Conservation (phyloP, 2,329 filamentous ascomycete species). For the Hypoxylon sp. region DNA sequence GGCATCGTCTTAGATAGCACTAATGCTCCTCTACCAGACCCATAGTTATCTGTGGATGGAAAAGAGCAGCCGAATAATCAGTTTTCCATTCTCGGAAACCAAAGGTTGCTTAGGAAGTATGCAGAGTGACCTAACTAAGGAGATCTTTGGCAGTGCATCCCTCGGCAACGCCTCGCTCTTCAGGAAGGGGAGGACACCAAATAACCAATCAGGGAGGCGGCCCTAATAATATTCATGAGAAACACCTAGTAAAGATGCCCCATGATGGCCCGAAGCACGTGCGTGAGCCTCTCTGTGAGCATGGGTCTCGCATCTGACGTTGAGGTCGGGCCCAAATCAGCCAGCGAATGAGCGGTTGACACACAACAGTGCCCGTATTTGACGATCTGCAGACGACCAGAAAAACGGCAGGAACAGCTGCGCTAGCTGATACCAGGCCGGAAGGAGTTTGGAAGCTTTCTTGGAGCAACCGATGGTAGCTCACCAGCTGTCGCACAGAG, state of each 20-base stretch:
- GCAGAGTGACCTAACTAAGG: conserved; percentile 47
- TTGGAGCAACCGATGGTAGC: conserved; percentile 37
- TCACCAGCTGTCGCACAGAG: conserved; percentile 38
- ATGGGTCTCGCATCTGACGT: conserved; percentile 47
- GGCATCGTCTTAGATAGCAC: conserved; percentile 30
- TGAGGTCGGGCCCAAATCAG: conserved; percentile 48
- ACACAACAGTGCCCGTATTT: conserved; percentile 49
- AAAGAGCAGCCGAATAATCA: conserved; percentile 31
- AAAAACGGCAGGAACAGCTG: conserved; percentile 44
- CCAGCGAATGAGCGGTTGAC: conserved; percentile 51
- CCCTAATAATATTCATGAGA: conserved; percentile 35
- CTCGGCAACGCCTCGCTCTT: conserved; percentile 34
- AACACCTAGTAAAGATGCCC: conserved; percentile 26
- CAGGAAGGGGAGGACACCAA: conserved; percentile 22
- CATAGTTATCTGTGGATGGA: conserved; percentile 28
- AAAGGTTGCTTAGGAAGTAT: conserved; percentile 34
- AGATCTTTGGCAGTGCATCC: conserved; percentile 41
- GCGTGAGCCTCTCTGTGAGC: conserved; percentile 46
- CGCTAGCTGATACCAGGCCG: conserved; percentile 42
- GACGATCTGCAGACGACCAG: conserved; percentile 49
- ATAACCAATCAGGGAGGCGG: conserved; percentile 43
- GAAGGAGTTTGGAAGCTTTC: conserved; percentile 39
- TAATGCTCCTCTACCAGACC: conserved; percentile 33
- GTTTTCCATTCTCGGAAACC: conserved; percentile 37
- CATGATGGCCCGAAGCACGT: conserved; percentile 46